Evolutionary conservation across 306 rosid species (phyloP).

Genomic region (Fragaria nilgerrensis): DNA sequence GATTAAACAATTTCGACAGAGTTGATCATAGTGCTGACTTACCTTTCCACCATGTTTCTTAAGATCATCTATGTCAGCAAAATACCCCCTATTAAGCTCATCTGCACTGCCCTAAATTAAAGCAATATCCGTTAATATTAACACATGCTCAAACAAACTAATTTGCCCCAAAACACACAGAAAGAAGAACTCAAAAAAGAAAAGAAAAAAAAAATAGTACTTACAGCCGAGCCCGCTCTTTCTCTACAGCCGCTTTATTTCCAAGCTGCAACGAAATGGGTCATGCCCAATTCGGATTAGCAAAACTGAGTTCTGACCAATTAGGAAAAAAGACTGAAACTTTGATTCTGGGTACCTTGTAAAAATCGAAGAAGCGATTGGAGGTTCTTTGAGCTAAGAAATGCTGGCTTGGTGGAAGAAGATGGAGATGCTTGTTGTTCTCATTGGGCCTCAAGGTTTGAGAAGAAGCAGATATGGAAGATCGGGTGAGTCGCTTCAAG

Average conservation of each 20-base stretch:
- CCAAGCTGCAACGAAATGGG: conserved; percentile 48
- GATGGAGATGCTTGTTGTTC: conserved; percentile 18
- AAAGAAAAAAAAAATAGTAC: conserved; percentile 15
- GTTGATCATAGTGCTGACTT: conserved; percentile 33
- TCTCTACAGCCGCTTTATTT: conserved; percentile 58
- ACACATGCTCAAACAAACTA: conserved; percentile 3
- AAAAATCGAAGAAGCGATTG: conserved; percentile 76
- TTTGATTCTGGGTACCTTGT: conserved; percentile 44
- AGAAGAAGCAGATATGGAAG: conserved; percentile 35
- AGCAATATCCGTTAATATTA: conserved; percentile 29
- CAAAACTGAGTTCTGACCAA: background rate
- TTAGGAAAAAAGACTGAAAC: background rate
- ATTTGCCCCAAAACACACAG: background rate
- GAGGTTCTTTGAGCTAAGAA: conserved; percentile 58
- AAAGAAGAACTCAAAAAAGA: background rate
- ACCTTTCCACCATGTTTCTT: conserved; percentile 89
- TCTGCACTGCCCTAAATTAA: conserved; percentile 63
- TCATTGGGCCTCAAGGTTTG: conserved; percentile 28
- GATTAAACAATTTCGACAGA: background rate
- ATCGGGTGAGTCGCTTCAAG: conserved; percentile 46
- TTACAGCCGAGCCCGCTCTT: conserved; percentile 92
- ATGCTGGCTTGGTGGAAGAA: conserved; percentile 42
- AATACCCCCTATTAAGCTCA: conserved; percentile 83
- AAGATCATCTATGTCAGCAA: conserved; percentile 75
- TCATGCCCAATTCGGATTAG: background rate